Evolutionary conservation across 1,284 basidiomycete species (phyloP), one percentile per base, ranked within the genome.

Genomic region (Naganishia sp.): DNA sequence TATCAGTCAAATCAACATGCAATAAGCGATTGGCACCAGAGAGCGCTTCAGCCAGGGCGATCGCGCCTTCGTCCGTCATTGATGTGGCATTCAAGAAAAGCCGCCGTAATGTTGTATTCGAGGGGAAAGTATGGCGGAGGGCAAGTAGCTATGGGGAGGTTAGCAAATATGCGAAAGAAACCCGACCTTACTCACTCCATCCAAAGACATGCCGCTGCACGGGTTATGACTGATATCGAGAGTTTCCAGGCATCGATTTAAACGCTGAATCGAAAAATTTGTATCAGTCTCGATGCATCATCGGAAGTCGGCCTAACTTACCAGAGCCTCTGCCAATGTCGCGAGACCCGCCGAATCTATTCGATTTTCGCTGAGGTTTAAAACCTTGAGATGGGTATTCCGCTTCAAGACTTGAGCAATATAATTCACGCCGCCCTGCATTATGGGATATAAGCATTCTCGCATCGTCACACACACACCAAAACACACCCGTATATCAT

Each of bases 331-430:
- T 0, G 93, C 93, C 15, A 99, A 83, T 0, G 85, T 81, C 0
- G 90, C 86, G 15, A 99, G 82, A 52, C 92, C 92, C 9, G 85
- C 81, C 2, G 91, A 84, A 67, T 95, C 94, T 23, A 98, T 86
- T 76, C 89, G 91, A 79, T 98, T 98, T 75, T 98, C 94, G 73
- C 90, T 89, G 54, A 98, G 80, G 76, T 97, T 98, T 39, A 97
- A 84, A 15, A 97, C 89, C 76, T 94, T 95, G 45, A 99, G 82
- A 1, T 95, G 98, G 35, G 94, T 84, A 78, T 99, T 99, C 49
- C 94, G 87, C 77, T 97, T 98, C 68, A 99, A 81, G 0, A 97
- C 94, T 79, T 97, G 94, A 0, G 93, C 90, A 47, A 99, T 86
- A 76, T 96, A 96, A 0, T 86, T 86, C 28, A 97, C 88, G 0